phyloP scores from a whole-genome alignment of 2,329 filamentous ascomycete species.

The Exophiala phaeomuriformis region DNA sequence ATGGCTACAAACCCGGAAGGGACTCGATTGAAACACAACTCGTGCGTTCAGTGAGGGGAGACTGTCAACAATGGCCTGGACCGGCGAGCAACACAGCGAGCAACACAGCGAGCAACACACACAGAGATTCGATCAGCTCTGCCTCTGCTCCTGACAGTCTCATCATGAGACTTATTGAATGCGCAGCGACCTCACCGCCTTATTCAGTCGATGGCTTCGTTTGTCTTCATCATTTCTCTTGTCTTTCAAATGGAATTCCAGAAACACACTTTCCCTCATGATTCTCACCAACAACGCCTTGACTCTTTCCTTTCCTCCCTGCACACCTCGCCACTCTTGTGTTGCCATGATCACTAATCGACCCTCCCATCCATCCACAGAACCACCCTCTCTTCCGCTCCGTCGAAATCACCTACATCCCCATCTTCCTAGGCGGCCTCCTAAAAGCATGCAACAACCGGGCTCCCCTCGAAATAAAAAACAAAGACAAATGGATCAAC shows the following conservation, averaged over 20 bases:
- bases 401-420: constrained; percentile 50
- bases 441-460: constrained; percentile 51
- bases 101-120: no score
- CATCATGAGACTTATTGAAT: no score
- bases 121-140: no score
- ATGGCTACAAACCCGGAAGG: no score
- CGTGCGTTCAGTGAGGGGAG: no score
- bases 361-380: constrained; percentile 24
- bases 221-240: background rate
- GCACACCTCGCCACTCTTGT: background rate
- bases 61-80: no score
- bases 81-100: no score
- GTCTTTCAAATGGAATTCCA: background rate
- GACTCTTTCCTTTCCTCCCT: background rate
- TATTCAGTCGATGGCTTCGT: no score
- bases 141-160: no score
- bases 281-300: background rate
- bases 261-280: no score
- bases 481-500: constrained; percentile 54
- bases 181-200: no score
- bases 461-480: constrained; percentile 50
- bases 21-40: no score
- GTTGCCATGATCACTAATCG: background rate
- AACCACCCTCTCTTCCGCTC: constrained; percentile 50
- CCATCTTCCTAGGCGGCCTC: constrained; percentile 53